Percentiles rank a stretch among this genome's conserved stretches.
These are phyloP conservation scores for Chiua virens DNA, from an alignment of 768 basidiomycete genomes.

Conservation along the genomic window DNA sequence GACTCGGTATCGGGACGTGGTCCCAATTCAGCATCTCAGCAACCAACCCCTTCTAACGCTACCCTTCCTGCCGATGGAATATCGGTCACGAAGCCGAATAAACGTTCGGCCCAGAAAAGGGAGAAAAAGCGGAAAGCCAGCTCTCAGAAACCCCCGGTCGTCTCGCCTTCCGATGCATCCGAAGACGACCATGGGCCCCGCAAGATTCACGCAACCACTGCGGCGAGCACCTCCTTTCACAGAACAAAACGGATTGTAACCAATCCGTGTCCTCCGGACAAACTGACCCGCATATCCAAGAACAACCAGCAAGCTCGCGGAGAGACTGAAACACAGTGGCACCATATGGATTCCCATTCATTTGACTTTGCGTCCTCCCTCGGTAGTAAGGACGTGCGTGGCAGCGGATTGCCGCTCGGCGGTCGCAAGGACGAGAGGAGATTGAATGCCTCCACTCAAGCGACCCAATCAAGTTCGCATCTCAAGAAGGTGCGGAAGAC, in stretches of 20 bases:
- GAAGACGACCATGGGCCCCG: conserved; percentile 18
- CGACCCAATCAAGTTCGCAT: neutral
- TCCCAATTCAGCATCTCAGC: neutral
- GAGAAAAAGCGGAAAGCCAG: conserved; percentile 23
- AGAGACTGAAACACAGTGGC: neutral
- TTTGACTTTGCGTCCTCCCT: neutral
- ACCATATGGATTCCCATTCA: neutral
- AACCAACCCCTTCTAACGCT: neutral
- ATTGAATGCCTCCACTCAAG: neutral
- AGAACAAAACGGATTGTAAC: conserved; percentile 13
- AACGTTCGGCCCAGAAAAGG: neutral
- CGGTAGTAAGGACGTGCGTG: neutral
- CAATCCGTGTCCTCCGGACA: neutral
- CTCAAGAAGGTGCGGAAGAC: neutral
- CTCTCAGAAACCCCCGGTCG: conserved; percentile 19
- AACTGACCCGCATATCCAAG: neutral
- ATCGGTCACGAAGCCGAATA: neutral
- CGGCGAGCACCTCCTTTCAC: conserved; percentile 1
- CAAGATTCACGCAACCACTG: neutral
- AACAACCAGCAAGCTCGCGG: neutral
- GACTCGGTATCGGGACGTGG: neutral
- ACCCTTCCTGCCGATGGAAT: neutral
- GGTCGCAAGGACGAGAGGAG: neutral
- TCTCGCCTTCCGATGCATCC: conserved; percentile 21
- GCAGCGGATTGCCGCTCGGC: neutral